Evolutionary conservation across 768 basidiomycete species (phyloP).

Genomic region (Naganishia vishniacii): DNA sequence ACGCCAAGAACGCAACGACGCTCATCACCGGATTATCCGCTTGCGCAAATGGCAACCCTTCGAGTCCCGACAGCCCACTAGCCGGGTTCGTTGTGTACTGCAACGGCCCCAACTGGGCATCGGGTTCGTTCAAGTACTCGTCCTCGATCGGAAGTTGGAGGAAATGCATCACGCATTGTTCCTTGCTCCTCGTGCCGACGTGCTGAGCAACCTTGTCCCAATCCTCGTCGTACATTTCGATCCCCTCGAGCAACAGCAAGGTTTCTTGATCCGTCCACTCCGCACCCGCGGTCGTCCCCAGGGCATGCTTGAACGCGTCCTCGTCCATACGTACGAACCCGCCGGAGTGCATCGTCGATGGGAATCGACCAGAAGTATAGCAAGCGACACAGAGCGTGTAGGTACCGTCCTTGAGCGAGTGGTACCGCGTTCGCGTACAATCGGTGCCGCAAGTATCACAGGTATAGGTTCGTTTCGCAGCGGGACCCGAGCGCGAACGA

Average conservation of each 20-base stretch:
- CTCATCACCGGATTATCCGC: constrained; percentile 98
- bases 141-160: constrained; percentile 95
- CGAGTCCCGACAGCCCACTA: constrained; percentile 52
- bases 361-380: constrained; percentile 95
- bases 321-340: constrained; percentile 68
- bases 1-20: constrained; percentile 90
- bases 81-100: constrained; percentile 40
- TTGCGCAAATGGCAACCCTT: constrained; percentile 75
- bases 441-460: constrained; percentile 96
- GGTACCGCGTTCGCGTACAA: constrained; percentile 81
- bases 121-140: constrained; percentile 64
- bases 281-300: constrained; percentile 53
- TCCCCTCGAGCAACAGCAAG: constrained; percentile 80
- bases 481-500: constrained; percentile 38
- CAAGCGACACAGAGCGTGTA: constrained; percentile 85
- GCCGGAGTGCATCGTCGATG: constrained; percentile 89
- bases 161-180: constrained; percentile 94
- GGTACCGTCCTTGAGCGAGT: constrained; percentile 85
- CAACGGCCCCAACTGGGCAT: constrained; percentile 42
- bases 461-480: constrained; percentile 51
- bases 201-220: constrained; percentile 91
- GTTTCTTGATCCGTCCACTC: constrained; percentile 88
- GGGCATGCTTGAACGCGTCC: constrained; percentile 49
- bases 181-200: constrained; percentile 81
- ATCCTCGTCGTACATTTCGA: constrained; percentile 98